These are phyloP conservation scores for Perkinsus chesapeaki DNA, from an alignment of 169 alveolate species.

Conservation along the genomic window DNA sequence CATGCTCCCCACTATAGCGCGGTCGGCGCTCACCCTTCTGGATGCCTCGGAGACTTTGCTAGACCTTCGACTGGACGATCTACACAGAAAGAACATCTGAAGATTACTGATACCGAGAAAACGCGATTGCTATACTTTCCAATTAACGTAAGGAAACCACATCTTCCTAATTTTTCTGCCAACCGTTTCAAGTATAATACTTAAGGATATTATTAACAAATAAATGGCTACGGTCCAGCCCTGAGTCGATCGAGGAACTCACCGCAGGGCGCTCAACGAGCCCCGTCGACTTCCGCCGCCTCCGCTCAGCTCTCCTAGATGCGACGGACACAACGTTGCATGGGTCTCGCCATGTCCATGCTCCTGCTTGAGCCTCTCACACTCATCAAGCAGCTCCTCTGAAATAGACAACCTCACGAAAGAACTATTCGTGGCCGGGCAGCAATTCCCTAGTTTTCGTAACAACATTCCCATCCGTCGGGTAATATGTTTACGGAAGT, in stretches of 20 bases:
- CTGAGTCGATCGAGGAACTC: not conserved
- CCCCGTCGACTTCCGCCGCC: not conserved
- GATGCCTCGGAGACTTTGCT: not conserved
- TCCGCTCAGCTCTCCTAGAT: not conserved
- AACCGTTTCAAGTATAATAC: too few species aligned
- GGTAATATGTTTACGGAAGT: too few species aligned
- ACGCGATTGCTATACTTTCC: too few species aligned
- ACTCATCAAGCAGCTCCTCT: not conserved
- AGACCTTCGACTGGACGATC: not conserved
- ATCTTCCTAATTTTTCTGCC: too few species aligned
- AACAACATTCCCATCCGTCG: too few species aligned
- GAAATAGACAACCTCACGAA: too few species aligned
- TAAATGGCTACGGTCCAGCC: too few species aligned
- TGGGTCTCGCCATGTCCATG: not conserved
- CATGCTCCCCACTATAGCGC: not conserved
- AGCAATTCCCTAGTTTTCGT: too few species aligned
- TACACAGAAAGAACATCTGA: not conserved
- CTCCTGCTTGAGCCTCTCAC: not conserved
- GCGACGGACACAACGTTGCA: not conserved
- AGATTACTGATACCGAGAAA: too few species aligned
- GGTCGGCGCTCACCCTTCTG: not conserved
- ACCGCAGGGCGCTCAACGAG: not conserved
- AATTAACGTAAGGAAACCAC: too few species aligned
- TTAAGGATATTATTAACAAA: too few species aligned
- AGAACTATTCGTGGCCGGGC: too few species aligned